Conservation (phyloP, 106 monocot genomes). For the Amphibolis antarctica region DNA sequence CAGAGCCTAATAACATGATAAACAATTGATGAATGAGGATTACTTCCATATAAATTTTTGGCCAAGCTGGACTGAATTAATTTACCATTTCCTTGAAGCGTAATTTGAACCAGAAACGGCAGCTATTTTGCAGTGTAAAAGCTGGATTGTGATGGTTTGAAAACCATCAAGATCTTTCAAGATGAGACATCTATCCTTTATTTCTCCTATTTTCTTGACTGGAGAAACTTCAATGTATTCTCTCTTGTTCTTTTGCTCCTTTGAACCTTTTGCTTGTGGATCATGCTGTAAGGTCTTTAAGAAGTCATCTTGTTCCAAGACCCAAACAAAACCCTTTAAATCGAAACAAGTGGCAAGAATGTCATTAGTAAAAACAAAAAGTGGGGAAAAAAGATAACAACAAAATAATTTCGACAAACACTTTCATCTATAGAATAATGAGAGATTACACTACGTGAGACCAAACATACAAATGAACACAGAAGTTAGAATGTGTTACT, state of each 20-base stretch:
- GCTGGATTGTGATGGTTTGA: constrained; percentile 45
- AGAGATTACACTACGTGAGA: no score
- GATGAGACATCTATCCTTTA: constrained; percentile 42
- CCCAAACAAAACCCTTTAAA: constrained; percentile 73
- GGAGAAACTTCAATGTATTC: constrained; percentile 67
- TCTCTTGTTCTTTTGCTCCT: constrained; percentile 52
- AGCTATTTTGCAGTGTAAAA: constrained; percentile 36
- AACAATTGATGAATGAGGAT: no score
- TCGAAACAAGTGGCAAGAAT: not conserved
- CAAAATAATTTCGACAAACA: no score
- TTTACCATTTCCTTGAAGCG: constrained; percentile 76
- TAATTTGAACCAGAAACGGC: constrained; percentile 74
- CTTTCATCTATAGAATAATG: no score
- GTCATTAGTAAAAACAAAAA: not conserved
- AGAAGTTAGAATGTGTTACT: no score
- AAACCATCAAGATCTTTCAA: constrained; percentile 47
- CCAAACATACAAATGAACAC: no score
- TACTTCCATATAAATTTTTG: not conserved
- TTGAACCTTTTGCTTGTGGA: constrained; percentile 29
- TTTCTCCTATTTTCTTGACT: constrained; percentile 63
- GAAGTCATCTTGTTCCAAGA: constrained; percentile 58
- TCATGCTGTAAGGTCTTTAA: constrained; percentile 32
- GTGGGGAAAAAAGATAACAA: not conserved
- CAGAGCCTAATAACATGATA: no score
- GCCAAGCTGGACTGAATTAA: not conserved